phyloP scores from a whole-genome alignment of 164 flowering plant genomes.

The Houttuynia cordata region DNA sequence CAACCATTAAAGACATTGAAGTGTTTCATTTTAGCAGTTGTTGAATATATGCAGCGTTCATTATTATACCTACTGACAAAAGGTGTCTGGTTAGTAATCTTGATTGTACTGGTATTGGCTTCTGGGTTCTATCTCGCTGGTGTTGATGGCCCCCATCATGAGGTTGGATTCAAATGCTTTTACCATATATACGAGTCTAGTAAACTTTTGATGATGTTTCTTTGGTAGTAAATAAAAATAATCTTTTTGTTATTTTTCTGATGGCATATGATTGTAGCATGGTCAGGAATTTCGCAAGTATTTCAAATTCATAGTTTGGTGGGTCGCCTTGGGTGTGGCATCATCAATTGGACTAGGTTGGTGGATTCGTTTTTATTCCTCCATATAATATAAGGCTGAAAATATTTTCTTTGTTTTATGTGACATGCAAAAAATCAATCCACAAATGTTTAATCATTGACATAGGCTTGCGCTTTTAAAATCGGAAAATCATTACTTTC shows the following conservation, averaged over 20 bases:
- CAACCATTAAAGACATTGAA: constrained; percentile 65
- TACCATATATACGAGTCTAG: too few relatives aligned
- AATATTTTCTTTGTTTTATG: too few relatives aligned
- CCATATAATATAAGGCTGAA: too few relatives aligned
- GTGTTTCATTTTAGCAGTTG: constrained; percentile 41
- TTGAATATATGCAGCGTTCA: constrained; percentile 36
- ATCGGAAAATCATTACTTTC: too few relatives aligned
- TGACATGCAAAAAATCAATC: too few relatives aligned
- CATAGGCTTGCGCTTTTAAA: too few relatives aligned
- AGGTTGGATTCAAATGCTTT: constrained; percentile 30
- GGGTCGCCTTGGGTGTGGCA: constrained; percentile 92
- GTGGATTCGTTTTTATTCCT: constrained; percentile 3
- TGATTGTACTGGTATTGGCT: constrained; percentile 18
- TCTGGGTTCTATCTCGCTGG: constrained; percentile 35
- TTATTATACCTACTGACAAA: constrained; percentile 45
- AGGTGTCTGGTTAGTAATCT: constrained; percentile 58
- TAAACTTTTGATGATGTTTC: background rate
- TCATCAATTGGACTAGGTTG: constrained; percentile 94
- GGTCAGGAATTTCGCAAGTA: constrained; percentile 50
- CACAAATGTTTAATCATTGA: too few relatives aligned
- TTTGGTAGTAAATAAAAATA: background rate
- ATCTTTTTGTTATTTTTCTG: background rate
- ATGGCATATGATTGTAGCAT: constrained; percentile 44
- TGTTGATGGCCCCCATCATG: constrained; percentile 69
- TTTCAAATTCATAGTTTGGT: constrained; percentile 55